These are phyloP conservation scores for Russula foetens DNA, from an alignment of 768 basidiomycete genomes.

Conservation along the genomic window DNA sequence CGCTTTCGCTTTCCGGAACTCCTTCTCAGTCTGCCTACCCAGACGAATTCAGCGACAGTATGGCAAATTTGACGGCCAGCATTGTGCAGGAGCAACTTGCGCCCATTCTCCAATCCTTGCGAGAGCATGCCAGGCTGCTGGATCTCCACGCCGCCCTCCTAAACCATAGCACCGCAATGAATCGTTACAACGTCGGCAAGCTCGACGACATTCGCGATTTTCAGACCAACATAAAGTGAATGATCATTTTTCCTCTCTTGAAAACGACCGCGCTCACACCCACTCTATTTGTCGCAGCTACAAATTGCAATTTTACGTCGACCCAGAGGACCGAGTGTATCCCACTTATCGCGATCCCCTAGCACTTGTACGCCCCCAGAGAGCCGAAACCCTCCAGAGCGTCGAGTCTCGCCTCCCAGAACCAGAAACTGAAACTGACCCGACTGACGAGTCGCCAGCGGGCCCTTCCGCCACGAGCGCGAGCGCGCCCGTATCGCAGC, in stretches of 20 bases:
- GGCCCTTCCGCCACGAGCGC: not conserved
- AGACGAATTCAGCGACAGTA: not conserved
- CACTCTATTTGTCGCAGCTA: not conserved
- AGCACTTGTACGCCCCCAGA: not conserved
- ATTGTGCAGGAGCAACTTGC: slow-evolving; percentile 11
- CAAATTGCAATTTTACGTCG: not conserved
- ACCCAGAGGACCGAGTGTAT: not conserved
- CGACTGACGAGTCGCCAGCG: not conserved
- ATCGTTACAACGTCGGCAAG: slow-evolving; percentile 14
- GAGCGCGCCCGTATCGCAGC: not conserved
- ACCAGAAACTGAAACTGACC: not conserved
- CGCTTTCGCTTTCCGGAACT: not conserved
- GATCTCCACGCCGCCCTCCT: slow-evolving; percentile 7
- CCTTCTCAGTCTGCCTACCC: not conserved
- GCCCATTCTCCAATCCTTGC: slow-evolving; percentile 5
- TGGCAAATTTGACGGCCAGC: not conserved
- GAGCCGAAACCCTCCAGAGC: not conserved
- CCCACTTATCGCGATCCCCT: not conserved
- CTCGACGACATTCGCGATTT: slow-evolving; percentile 11
- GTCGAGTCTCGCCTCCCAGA: not conserved
- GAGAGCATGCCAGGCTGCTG: slow-evolving; percentile 6
- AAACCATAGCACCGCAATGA: slow-evolving; percentile 7
- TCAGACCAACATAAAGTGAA: slow-evolving; percentile 7
- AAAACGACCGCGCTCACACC: not conserved
- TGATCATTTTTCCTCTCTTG: not conserved